Conservation (phyloP, 179 eudicot genomes). For the Sideroxylon spinosum region DNA sequence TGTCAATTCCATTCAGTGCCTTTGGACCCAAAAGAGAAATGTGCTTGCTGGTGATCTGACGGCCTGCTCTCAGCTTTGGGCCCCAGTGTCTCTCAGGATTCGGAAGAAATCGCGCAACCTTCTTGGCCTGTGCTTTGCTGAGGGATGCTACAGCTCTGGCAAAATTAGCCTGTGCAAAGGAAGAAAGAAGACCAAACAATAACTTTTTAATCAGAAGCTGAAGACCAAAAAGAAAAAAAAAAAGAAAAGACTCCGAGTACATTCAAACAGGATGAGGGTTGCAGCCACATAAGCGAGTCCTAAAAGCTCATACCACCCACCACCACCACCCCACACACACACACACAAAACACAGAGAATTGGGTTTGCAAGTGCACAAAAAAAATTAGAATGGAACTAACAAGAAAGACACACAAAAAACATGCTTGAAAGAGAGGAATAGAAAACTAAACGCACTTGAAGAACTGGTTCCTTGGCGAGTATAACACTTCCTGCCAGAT, state of each 20-base stretch:
- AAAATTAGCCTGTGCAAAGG: constrained; percentile 68
- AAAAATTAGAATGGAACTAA: background rate
- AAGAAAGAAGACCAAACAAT: background rate
- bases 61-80: constrained; percentile 94
- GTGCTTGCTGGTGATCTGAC: constrained; percentile 78
- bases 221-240: no score
- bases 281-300: no score
- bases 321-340: no score
- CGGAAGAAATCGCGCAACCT: constrained; percentile 86
- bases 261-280: no score
- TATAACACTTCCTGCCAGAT: constrained; percentile 76
- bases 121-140: constrained; percentile 94
- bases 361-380: no score
- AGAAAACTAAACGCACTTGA: constrained; percentile 42
- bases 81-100: constrained; percentile 97
- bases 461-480: constrained; percentile 87
- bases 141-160: constrained; percentile 84
- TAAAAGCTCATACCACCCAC: no score
- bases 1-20: constrained; percentile 57
- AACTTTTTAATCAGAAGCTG: constrained; percentile 1
- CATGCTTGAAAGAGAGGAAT: background rate
- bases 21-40: constrained; percentile 69
- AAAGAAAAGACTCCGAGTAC: background rate
- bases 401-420: background rate
- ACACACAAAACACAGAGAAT: no score